phyloP scores from a whole-genome alignment of 176 grass and related monocot species.

The Paspalum vaginatum region DNA sequence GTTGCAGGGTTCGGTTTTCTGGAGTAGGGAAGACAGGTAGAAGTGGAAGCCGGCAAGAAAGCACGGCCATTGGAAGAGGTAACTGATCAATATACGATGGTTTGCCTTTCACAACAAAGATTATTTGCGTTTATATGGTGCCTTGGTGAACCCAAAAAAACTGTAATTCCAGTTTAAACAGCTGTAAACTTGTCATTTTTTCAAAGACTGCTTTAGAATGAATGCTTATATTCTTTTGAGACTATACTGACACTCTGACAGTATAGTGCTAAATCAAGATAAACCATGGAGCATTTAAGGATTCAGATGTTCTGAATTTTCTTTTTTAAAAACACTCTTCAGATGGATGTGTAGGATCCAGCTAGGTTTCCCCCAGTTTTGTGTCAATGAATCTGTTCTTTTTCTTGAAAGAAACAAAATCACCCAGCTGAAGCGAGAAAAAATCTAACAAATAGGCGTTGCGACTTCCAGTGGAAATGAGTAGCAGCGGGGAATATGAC shows the following conservation, averaged over 20 bases:
- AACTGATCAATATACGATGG: conserved; percentile 11
- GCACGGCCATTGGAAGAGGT: conserved; percentile 40
- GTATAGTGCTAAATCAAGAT: neutral
- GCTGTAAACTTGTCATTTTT: neutral
- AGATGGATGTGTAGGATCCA: neutral
- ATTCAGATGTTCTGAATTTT: conserved; percentile 17
- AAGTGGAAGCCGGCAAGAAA: conserved; percentile 32
- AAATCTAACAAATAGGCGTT: conserved; percentile 26
- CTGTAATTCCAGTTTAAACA: neutral
- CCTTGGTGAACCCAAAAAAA: neutral
- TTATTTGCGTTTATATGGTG: neutral
- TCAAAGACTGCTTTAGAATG: neutral
- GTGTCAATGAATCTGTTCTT: neutral
- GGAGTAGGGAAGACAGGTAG: conserved; percentile 37
- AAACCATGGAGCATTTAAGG: neutral
- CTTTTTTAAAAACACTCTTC: neutral
- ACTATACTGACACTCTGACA: neutral
- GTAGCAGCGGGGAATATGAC: conserved; percentile 34
- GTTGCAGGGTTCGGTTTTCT: conserved; percentile 49
- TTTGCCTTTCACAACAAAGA: neutral
- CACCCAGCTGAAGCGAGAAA: neutral
- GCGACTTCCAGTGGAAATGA: conserved; percentile 49
- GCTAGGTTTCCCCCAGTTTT: neutral
- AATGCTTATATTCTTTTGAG: neutral
- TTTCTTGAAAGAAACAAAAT: conserved; percentile 18